Conservation (phyloP, 2,329 filamentous ascomycete species). For the Sporothrix brunneoviolacea region DNA sequence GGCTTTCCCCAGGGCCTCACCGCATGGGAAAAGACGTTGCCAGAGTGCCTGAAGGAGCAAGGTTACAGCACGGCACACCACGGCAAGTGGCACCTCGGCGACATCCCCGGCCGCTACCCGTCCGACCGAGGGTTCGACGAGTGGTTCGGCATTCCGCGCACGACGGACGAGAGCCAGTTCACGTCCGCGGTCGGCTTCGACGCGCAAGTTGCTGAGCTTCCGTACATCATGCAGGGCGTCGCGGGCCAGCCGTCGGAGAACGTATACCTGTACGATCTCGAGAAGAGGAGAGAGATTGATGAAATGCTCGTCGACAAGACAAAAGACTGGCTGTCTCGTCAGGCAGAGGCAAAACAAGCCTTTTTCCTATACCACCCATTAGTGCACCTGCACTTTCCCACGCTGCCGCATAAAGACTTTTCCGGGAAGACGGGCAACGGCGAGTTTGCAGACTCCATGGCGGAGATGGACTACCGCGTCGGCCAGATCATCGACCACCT, state of each 20-base stretch:
- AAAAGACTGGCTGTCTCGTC: constrained; percentile 25
- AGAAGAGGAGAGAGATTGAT: constrained; percentile 25
- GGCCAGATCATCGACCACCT: constrained; percentile 28
- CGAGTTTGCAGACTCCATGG: constrained; percentile 29
- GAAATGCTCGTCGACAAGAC: constrained; percentile 27
- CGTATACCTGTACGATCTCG: constrained; percentile 28
- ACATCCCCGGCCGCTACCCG: constrained; percentile 29
- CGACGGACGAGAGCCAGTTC: constrained; percentile 31
- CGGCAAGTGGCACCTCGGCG: constrained; percentile 32
- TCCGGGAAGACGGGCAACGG: constrained; percentile 24
- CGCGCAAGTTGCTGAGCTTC: constrained; percentile 27
- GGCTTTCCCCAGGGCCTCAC: constrained; percentile 29
- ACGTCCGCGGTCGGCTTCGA: constrained; percentile 27
- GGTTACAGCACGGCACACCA: constrained; percentile 28
- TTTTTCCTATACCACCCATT: constrained; percentile 31
- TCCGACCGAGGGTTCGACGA: constrained; percentile 31
- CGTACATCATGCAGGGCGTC: constrained; percentile 29
- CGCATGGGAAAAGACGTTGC: constrained; percentile 26
- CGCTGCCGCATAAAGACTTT: constrained; percentile 26
- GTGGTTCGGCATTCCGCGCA: constrained; percentile 32
- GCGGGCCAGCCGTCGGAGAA: constrained; percentile 25
- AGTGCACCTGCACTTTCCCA: constrained; percentile 29
- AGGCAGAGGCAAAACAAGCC: constrained; percentile 20
- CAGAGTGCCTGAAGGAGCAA: constrained; percentile 25
- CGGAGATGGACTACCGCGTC: constrained; percentile 28